phyloP scores from a whole-genome alignment of 495 filamentous ascomycete genomes.

The Penicillium mononematosum region DNA sequence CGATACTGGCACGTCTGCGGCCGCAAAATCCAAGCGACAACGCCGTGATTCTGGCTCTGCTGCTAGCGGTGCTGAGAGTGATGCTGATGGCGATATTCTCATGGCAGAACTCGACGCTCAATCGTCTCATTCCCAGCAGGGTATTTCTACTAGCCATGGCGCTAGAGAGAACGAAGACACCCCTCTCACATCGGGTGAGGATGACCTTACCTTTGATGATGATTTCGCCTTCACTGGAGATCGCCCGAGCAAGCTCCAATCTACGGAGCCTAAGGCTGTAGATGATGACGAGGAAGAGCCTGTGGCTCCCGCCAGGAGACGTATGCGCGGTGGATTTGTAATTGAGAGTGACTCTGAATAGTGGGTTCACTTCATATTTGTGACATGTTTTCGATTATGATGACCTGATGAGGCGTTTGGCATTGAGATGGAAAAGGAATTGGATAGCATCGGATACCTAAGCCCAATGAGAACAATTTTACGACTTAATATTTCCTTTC shows the following conservation, averaged over 20 bases:
- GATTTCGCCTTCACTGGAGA: slow-evolving; percentile 39
- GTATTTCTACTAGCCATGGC: slow-evolving; percentile 22
- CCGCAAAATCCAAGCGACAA: slow-evolving; percentile 34
- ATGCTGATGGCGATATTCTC: slow-evolving; percentile 36
- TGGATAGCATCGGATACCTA: slow-evolving; percentile 17
- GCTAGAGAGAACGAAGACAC: slow-evolving; percentile 29
- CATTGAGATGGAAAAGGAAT: slow-evolving; percentile 13
- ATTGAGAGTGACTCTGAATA: slow-evolving; percentile 54
- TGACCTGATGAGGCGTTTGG: slow-evolving; percentile 37
- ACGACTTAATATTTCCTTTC: not conserved
- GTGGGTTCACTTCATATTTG: slow-evolving; percentile 5
- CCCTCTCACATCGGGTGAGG: slow-evolving; percentile 31
- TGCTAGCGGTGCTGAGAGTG: slow-evolving; percentile 24
- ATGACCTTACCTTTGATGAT: slow-evolving; percentile 42
- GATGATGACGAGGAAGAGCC: slow-evolving; percentile 36
- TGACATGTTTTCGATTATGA: slow-evolving; percentile 17
- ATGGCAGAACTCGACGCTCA: slow-evolving; percentile 33
- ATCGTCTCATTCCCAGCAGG: slow-evolving; percentile 24
- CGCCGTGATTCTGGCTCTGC: slow-evolving; percentile 29
- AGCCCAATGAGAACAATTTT: slow-evolving; percentile 6
- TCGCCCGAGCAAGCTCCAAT: slow-evolving; percentile 15
- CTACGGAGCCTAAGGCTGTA: slow-evolving; percentile 9
- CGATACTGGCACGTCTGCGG: slow-evolving; percentile 21
- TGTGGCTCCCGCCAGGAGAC: slow-evolving; percentile 33
- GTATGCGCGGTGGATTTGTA: slow-evolving; percentile 47